Base-by-base conservation (phyloP, 2,329 filamentous ascomycete genomes). In the Colletotrichum higginsianum region DNA sequence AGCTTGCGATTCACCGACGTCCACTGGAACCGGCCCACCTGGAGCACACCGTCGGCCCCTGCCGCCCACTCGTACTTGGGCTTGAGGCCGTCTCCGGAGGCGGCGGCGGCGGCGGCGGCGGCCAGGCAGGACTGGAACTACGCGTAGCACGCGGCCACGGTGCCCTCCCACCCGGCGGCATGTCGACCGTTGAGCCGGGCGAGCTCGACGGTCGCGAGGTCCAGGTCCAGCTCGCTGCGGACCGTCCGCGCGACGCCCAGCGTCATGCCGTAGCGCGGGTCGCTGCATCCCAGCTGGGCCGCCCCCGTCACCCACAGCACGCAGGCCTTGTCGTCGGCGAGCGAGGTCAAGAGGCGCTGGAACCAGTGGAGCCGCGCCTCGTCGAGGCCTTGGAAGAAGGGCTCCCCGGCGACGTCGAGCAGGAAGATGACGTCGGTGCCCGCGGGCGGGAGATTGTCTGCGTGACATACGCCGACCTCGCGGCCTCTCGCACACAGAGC, bases 201-300 rank as follows among this genome's bases (percentile, higher is more conserved):
- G 3, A 81, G 71, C 65, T 82, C 81, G 9, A 79, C 74, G 0
- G 79, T 81, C 12, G 76, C 75, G 23, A 82, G 75, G 4, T 75
- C 60, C 1, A 79, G 46, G 0, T 61, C 66, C n/a, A 75, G 63
- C 73, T 82, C 80, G 2, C 71, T 73, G n/a, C 79, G 78, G 4
- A 81, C 72, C 0, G 76, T 77, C 1, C 81, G 74, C 0, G 77
- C 76, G 0, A 77, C 57, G 1, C 81, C 81, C 16, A 81, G 70
- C 2, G 76, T 66, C 18, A 76, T 75, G 0, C 77, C 79, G 13
- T 76, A 79, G 13, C 71, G 49, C 0, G 80, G 80, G 46, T 79
- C 75, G 1, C 12, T 9, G 50, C 77, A 79, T 0, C 65, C 46
- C 0, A 77, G 61, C 42, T 81, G 78, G 6, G 70, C 70, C 0